phyloP scores from a whole-genome alignment of 1,139 yeast genomes.

The Geotrichum citri-aurantii region DNA sequence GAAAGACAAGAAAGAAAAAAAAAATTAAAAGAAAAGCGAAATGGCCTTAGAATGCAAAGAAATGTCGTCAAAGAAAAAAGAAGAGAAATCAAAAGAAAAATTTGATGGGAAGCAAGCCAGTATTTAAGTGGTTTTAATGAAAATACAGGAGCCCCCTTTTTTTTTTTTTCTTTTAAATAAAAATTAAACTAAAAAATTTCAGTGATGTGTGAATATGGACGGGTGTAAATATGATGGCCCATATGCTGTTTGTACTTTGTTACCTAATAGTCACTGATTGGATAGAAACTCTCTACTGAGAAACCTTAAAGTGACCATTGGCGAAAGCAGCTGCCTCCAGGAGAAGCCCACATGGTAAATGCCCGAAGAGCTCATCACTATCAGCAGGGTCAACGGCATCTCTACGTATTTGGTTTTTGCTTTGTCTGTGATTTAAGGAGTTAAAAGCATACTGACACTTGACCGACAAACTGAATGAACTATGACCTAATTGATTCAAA shows the following conservation, averaged over 20 bases:
- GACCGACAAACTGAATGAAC: too few species aligned
- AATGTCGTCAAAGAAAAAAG: constrained; percentile 15
- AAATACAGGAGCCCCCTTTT: neutral
- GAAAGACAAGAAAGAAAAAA: constrained; percentile 8
- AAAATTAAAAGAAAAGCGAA: constrained; percentile 4
- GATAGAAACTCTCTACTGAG: neutral
- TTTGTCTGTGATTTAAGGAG: too few species aligned
- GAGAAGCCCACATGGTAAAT: neutral
- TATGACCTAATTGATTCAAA: too few species aligned
- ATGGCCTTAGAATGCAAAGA: constrained; percentile 3
- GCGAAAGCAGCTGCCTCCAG: neutral
- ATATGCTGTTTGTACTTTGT: too few species aligned
- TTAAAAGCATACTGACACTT: too few species aligned
- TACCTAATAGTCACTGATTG: neutral
- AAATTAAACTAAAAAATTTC: too few species aligned
- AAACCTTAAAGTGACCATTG: neutral
- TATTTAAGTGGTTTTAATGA: neutral
- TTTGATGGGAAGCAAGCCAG: neutral
- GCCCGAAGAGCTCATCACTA: neutral
- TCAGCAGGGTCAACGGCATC: neutral
- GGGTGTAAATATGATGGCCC: neutral
- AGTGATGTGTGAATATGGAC: neutral
- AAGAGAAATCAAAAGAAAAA: constrained; percentile 8
- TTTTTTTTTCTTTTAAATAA: neutral
- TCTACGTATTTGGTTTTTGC: too few species aligned